These are phyloP conservation scores for Colletotrichum karsti DNA, from an alignment of 2,329 filamentous ascomycete genomes.

Conservation along the genomic window DNA sequence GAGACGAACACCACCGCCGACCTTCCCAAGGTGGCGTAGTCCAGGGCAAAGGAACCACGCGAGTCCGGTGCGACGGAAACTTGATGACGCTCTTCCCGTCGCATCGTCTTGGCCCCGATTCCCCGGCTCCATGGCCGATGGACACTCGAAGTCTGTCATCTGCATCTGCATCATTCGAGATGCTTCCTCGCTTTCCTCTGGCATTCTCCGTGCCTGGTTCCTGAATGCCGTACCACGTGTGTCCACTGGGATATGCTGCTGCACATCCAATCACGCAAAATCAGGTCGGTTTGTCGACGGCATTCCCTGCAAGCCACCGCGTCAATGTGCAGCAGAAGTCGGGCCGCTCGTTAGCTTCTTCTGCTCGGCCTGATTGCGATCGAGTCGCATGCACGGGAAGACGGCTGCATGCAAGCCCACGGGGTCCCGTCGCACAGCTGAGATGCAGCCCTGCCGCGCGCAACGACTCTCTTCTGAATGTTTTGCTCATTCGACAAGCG, in stretches of 20 bases:
- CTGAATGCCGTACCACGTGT: conserved; percentile 12
- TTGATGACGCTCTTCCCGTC: conserved; percentile 11
- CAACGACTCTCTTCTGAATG: background rate
- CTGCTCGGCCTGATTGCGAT: background rate
- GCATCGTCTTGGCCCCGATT: conserved; percentile 7
- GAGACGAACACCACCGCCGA: background rate
- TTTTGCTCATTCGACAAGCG: background rate
- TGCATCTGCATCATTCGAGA: background rate
- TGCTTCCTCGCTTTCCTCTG: background rate
- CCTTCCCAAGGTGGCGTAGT: background rate
- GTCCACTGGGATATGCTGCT: background rate
- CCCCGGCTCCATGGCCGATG: background rate
- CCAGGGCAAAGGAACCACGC: background rate
- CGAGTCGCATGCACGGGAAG: background rate
- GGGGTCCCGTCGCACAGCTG: background rate
- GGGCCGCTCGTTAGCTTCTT: background rate
- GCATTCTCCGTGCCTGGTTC: background rate
- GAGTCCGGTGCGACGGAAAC: background rate
- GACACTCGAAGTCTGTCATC: no score
- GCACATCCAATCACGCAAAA: conserved; percentile 4
- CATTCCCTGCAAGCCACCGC: conserved; percentile 4
- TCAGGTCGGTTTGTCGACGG: background rate
- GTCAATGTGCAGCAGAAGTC: background rate
- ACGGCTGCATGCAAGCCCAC: conserved; percentile 2
- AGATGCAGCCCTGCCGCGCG: conserved; percentile 6